Percentiles rank a stretch among this genome's conserved stretches.
Conservation (phyloP, 78 protist species). For the Tieghemostelium lacteum region DNA sequence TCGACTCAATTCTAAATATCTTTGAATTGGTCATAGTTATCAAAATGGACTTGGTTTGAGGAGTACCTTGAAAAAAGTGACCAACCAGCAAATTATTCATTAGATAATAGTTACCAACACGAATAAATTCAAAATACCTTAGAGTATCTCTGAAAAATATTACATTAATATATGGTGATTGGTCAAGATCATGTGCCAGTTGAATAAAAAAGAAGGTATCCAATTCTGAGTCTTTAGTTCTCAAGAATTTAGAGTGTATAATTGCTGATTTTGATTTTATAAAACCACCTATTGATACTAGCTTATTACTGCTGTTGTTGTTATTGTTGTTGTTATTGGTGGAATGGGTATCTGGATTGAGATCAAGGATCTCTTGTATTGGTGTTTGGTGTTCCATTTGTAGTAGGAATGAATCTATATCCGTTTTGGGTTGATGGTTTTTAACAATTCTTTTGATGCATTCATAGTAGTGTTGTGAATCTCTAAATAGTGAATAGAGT, state of each 20-base stretch:
- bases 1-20: neutral
- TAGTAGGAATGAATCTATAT: neutral
- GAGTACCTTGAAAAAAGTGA: neutral
- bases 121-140: constrained; percentile 31
- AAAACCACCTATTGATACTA: neutral
- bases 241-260: neutral
- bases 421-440: neutral
- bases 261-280: constrained; percentile 40
- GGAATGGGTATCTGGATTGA: neutral
- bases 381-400: neutral
- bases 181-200: neutral
- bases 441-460: neutral
- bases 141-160: constrained; percentile 19
- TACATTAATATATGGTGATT: neutral
- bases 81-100: neutral
- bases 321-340: neutral
- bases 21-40: neutral
- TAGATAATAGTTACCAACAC: constrained; percentile 7
- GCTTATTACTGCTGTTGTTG: neutral
- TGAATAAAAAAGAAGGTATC: constrained; percentile 21
- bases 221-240: neutral
- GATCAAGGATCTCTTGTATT: neutral
- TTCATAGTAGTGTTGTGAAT: constrained; percentile 17
- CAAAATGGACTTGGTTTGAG: neutral
- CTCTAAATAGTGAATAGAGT: constrained; percentile 25